These are phyloP conservation scores for Citrullus amarus DNA, from an alignment of 306 rosid species.

Conservation along the genomic window DNA sequence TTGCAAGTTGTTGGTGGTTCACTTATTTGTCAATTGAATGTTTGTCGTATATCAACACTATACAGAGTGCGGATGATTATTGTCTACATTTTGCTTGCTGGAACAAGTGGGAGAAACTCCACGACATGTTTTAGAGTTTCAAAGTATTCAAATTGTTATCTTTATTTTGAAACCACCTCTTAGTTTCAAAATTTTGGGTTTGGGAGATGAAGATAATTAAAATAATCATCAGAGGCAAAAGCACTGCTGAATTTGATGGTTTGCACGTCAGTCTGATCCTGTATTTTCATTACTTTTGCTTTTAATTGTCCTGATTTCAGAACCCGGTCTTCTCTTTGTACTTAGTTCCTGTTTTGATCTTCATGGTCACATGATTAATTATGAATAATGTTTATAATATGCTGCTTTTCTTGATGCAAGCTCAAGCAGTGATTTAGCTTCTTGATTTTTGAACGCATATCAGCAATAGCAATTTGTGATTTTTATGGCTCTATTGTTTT, in stretches of 20 bases:
- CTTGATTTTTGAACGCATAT: background rate
- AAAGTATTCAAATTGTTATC: background rate
- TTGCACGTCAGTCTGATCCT: conserved; percentile 24
- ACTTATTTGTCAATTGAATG: background rate
- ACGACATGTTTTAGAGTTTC: background rate
- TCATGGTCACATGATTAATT: background rate
- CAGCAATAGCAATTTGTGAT: background rate
- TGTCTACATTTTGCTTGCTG: background rate
- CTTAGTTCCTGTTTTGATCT: background rate
- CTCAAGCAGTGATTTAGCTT: background rate
- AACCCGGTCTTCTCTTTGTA: no score
- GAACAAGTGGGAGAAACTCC: background rate
- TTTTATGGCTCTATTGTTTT: background rate
- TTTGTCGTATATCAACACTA: background rate
- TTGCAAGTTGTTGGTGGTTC: background rate
- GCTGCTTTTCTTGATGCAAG: background rate
- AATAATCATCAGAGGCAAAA: background rate
- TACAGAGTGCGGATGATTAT: background rate
- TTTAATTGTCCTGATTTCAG: background rate
- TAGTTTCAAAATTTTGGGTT: background rate
- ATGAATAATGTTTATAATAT: background rate
- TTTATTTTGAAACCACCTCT: background rate
- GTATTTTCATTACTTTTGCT: background rate
- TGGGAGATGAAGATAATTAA: background rate
- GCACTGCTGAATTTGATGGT: conserved; percentile 9